Conservation (phyloP, 2,329 filamentous ascomycete genomes). For the Cordyceps pruinosa region DNA sequence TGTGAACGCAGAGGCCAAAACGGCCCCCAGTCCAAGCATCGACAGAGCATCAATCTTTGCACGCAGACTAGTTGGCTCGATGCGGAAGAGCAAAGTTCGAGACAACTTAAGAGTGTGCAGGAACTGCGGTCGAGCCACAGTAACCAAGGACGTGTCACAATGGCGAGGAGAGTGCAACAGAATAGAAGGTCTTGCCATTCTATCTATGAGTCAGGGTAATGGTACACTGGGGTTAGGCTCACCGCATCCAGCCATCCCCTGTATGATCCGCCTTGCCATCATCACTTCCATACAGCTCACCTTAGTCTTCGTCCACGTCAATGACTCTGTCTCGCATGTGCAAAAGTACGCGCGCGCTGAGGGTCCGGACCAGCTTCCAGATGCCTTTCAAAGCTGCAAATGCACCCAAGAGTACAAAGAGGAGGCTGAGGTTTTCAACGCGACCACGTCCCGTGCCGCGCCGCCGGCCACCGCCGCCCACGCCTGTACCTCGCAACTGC, state of each 20-base stretch:
- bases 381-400: constrained; percentile 75
- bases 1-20: constrained; percentile 37
- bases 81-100: constrained; percentile 65
- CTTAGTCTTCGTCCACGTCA: constrained; percentile 62
- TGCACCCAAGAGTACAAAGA: constrained; percentile 73
- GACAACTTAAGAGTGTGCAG: constrained; percentile 98
- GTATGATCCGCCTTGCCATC: neutral
- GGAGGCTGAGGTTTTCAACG: constrained; percentile 70
- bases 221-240: neutral
- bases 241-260: neutral
- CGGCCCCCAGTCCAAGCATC: constrained; percentile 38
- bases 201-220: neutral
- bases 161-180: neutral
- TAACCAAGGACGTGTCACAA: neutral
- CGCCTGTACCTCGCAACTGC: constrained; percentile 48
- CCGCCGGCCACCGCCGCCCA: constrained; percentile 46
- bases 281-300: constrained; percentile 29
- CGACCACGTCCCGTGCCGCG: constrained; percentile 67
- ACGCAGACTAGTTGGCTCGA: constrained; percentile 95
- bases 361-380: constrained; percentile 72
- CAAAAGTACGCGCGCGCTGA: constrained; percentile 67
- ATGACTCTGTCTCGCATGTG: constrained; percentile 72
- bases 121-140: constrained; percentile 15
- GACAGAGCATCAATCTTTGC: constrained; percentile 63
- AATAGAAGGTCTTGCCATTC: constrained; percentile 8